phyloP scores from a whole-genome alignment of 2,329 filamentous ascomycete genomes.

The Claviceps fusiformis region DNA sequence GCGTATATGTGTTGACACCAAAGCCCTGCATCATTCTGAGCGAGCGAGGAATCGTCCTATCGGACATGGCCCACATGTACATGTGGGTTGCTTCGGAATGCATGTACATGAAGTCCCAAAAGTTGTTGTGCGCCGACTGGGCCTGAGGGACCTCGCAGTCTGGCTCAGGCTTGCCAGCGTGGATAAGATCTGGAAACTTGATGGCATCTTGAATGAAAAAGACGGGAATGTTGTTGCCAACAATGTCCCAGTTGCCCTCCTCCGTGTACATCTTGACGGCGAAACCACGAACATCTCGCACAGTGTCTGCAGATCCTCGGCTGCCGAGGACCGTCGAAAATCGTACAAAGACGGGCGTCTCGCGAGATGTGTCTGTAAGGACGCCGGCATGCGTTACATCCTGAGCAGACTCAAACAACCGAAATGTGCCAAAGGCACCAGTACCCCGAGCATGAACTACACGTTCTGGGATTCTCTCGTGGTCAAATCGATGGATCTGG shows the following conservation, averaged over 20 bases:
- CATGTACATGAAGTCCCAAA: constrained; percentile 57
- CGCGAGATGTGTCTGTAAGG: constrained; percentile 38
- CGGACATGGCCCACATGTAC: constrained; percentile 69
- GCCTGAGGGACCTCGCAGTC: constrained; percentile 52
- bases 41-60: constrained; percentile 58
- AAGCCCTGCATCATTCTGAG: constrained; percentile 82
- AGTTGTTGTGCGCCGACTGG: constrained; percentile 59
- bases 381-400: constrained; percentile 57
- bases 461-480: constrained; percentile 37
- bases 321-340: constrained; percentile 71
- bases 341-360: constrained; percentile 31
- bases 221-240: constrained; percentile 7
- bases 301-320: constrained; percentile 64
- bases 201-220: constrained; percentile 49
- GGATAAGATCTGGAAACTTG: constrained; percentile 57
- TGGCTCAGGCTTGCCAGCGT: constrained; percentile 45
- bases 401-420: constrained; percentile 48
- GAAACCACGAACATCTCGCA: constrained; percentile 72
- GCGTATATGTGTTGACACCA: constrained; percentile 65
- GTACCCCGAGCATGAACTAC: constrained; percentile 59
- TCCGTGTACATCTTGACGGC: constrained; percentile 54
- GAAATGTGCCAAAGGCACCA: constrained; percentile 58
- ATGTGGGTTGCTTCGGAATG: constrained; percentile 63
- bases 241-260: constrained; percentile 18
- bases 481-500: constrained; percentile 63